Percentiles rank a stretch among this genome's conserved stretches.
phyloP scores from a whole-genome alignment of 164 flowering plant genomes.

The Umbellularia californica region DNA sequence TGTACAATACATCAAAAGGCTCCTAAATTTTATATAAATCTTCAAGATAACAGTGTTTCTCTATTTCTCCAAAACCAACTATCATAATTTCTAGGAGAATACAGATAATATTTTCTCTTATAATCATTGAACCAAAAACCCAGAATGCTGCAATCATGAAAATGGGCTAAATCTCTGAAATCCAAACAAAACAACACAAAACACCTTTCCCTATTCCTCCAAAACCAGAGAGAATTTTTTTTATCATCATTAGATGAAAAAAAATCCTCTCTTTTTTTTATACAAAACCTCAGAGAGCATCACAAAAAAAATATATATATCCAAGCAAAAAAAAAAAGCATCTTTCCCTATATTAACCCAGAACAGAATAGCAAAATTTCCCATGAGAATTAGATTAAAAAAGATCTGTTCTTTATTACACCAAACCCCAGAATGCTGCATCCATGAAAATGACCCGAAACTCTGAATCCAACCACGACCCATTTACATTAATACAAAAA shows the following conservation, averaged over 20 bases:
- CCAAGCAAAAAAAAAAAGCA: background rate
- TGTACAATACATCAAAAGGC: background rate
- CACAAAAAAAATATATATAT: background rate
- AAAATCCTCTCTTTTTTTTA: background rate
- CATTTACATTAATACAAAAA: background rate
- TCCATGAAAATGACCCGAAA: background rate
- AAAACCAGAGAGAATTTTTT: background rate
- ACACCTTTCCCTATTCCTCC: background rate
- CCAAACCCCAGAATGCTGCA: background rate
- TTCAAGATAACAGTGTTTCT: background rate
- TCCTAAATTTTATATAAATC: background rate
- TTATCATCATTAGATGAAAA: background rate
- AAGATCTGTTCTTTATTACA: background rate
- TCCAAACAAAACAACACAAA: conserved; percentile 11
- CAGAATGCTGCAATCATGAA: background rate
- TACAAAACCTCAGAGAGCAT: background rate
- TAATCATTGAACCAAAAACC: background rate
- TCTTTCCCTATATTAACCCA: background rate
- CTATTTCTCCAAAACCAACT: background rate
- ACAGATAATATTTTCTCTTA: background rate
- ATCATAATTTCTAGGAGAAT: background rate
- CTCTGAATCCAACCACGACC: background rate
- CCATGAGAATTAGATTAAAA: too few relatives aligned
- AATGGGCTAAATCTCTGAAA: conserved; percentile 4
- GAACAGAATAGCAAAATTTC: background rate